Base-by-base conservation (phyloP, 371 early-diverging fungal species). In the Caulochytrium protostelioides region DNA sequence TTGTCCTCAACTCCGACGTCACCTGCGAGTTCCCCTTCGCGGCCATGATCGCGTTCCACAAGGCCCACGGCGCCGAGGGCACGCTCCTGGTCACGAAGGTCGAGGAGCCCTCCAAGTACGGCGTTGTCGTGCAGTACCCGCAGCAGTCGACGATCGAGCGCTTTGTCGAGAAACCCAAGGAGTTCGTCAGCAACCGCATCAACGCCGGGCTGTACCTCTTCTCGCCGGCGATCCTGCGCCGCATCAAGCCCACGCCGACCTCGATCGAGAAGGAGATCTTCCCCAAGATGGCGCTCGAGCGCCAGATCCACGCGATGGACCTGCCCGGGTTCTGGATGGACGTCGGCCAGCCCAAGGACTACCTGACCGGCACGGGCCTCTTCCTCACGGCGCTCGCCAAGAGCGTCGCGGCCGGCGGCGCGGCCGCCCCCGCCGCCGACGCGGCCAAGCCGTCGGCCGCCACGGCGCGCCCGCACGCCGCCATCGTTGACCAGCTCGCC, bases 311-410 rank as follows among this genome's bases (percentile, higher is more conserved):
- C 44, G 65, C 75, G 20, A 84, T 79, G 49, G 79, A 82, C 16
- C 64, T 91, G 18, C 73, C 83, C 31, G 90, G 92, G 36, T 92
- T 76, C 66, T 94, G 95, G 95, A 85, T 85, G 89, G 95, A 94
- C 52, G 86, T 94, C 20, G 95, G 95, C 20, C 91, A 90, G 58
- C 91, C 89, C 43, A 79, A 78, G 49, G 95, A 91, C 54, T 94
- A 83, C 53, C 55, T 94, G 47, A 73, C 74, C 4, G 95, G 86
- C 23, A 89, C 84, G 22, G 72, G 76, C 44, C 61, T 90, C 42
- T 91, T 83, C 44, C 59, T 91, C 28, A 50, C 72, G 22, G 68
- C 72, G 41, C 43, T 86, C 35, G 57, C 66, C 42, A 70, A 79
- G 62, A 62, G 56, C 39, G 42, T 58, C 23, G 77, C 80, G 14